These are phyloP conservation scores for Trichoderma harzianum DNA, from an alignment of 2,329 filamentous ascomycete genomes.

Conservation along the genomic window DNA sequence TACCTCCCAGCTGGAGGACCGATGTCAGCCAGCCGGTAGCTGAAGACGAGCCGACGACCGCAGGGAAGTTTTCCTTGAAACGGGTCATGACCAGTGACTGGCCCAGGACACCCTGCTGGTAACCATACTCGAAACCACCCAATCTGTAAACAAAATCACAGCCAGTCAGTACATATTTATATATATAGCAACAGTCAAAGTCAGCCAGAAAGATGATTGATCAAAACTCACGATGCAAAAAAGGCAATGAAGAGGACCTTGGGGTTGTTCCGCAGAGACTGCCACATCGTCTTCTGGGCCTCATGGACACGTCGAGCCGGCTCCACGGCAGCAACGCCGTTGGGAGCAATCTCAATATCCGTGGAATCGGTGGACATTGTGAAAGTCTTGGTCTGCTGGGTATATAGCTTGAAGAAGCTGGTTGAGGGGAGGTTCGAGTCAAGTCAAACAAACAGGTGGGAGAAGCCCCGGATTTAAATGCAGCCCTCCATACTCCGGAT, in stretches of 20 bases:
- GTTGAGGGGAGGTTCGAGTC: not conserved
- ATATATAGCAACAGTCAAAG: not conserved
- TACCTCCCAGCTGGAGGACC: conserved; percentile 73
- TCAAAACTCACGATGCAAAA: conserved; percentile 37
- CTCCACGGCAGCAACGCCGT: conserved; percentile 19
- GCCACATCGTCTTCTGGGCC: conserved; percentile 25
- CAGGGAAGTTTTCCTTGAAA: conserved; percentile 48
- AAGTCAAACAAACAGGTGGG: not conserved
- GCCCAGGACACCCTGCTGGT: conserved; percentile 53
- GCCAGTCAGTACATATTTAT: not conserved
- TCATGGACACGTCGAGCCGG: conserved; percentile 19
- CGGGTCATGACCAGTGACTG: conserved; percentile 52
- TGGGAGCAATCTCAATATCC: conserved; percentile 19
- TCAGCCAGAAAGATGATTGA: not conserved
- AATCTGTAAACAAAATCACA: conserved; percentile 32
- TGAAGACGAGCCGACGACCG: conserved; percentile 42
- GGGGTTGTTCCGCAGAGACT: conserved; percentile 33
- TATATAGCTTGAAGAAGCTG: not conserved
- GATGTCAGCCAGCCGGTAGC: conserved; percentile 59
- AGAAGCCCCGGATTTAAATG: conserved; percentile 15
- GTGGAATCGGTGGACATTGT: conserved; percentile 17
- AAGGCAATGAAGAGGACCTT: conserved; percentile 39
- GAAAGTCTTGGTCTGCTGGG: not conserved
- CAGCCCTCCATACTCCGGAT: conserved; percentile 5
- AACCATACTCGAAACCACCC: conserved; percentile 51